Evolutionary conservation across 306 rosid genomes (phyloP).

Genomic region (Fragaria vesca): DNA sequence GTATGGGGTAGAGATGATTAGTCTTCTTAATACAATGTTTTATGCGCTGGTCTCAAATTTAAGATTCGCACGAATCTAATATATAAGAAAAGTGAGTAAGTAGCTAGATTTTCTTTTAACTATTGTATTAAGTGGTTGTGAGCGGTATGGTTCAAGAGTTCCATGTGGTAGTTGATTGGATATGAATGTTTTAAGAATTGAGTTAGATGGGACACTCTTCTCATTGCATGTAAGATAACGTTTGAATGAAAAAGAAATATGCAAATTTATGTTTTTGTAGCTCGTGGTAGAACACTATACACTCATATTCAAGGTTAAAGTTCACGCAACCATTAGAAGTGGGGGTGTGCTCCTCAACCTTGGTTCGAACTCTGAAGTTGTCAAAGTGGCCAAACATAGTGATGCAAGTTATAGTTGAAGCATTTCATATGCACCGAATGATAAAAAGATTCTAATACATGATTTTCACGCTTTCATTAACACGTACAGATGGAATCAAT

Average conservation of each 20-base stretch:
- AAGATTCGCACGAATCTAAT: no score
- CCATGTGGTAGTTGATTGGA: background rate
- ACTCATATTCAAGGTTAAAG: background rate
- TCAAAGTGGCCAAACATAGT: no score
- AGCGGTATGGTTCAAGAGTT: background rate
- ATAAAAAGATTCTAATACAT: no score
- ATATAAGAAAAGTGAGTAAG: no score
- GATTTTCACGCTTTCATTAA: background rate
- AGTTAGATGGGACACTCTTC: background rate
- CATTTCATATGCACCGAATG: no score
- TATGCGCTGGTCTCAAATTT: no score
- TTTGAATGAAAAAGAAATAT: background rate
- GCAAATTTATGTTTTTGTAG: background rate
- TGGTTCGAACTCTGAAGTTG: no score
- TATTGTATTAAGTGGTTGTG: background rate
- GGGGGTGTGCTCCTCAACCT: no score
- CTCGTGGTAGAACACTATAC: background rate
- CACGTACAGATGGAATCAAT: background rate
- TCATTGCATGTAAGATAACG: background rate
- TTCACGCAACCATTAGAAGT: background rate
- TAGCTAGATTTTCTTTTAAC: no score
- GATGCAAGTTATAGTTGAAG: no score
- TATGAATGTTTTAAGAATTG: background rate
- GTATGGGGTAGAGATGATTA: no score
- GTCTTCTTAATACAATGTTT: no score